phyloP scores from a whole-genome alignment of 108 stramenopile genomes.

The Nitzschia palea region DNA sequence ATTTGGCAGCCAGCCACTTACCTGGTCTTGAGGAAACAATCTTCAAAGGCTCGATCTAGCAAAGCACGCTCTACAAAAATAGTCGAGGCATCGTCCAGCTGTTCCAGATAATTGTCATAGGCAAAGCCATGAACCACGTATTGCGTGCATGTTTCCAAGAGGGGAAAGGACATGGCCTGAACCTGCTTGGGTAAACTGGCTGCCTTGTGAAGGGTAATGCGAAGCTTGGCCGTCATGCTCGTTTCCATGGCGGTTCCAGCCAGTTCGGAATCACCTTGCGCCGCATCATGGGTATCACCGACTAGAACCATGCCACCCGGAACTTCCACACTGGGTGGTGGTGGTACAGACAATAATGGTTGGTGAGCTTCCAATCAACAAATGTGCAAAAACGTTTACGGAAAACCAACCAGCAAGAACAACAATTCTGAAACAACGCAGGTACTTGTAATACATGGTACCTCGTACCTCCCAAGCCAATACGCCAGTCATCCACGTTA shows the following conservation, averaged over 20 bases:
- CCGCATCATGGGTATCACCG: conserved; percentile 39
- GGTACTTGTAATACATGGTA: conserved; percentile 33
- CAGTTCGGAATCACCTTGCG: conserved; percentile 40
- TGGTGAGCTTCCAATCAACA: too few species aligned
- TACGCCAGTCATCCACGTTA: conserved; percentile 30
- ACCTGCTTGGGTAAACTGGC: conserved; percentile 21
- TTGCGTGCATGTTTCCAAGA: conserved; percentile 23
- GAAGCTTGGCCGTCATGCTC: conserved; percentile 33
- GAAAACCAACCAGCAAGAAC: too few species aligned
- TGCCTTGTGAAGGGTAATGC: conserved; percentile 32
- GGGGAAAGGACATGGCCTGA: conserved; percentile 4
- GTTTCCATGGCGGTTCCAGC: conserved; percentile 45
- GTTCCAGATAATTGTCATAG: conserved; percentile 28
- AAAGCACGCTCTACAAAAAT: conserved; percentile 26
- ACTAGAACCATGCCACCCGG: conserved; percentile 29
- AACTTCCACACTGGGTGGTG: conserved; percentile 28
- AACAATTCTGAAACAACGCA: too few species aligned
- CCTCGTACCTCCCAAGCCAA: conserved; percentile 37
- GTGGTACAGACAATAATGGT: too few species aligned
- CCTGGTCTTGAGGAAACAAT: conserved; percentile 34
- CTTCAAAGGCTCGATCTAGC: conserved; percentile 26
- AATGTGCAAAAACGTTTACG: too few species aligned
- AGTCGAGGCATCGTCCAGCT: conserved; percentile 23
- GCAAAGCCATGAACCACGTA: conserved; percentile 34
- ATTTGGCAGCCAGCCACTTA: too few species aligned